A percentile compares a stretch with the other conserved stretches of the same genome.
Conservation (phyloP, 192 early-diverging fungal species). For the Coemansia sp. region DNA sequence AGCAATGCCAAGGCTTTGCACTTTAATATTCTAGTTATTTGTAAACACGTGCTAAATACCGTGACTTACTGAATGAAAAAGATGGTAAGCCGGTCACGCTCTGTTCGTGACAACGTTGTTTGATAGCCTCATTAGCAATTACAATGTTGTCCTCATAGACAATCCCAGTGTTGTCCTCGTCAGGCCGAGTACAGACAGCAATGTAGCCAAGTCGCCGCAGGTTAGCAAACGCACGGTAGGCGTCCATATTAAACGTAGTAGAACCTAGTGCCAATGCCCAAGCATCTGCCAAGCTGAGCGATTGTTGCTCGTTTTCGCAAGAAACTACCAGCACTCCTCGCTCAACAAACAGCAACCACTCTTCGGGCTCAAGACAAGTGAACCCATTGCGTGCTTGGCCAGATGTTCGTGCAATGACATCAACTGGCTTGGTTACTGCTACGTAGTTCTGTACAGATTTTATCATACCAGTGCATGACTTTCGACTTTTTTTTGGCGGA, state of each 20-base stretch:
- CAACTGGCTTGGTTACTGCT: conserved; percentile 17
- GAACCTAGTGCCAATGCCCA: conserved; percentile 18
- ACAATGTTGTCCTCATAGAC: background rate
- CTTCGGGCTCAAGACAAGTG: conserved; percentile 28
- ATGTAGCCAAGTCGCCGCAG: conserved; percentile 37
- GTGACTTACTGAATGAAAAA: too few species aligned
- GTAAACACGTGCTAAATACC: too few species aligned
- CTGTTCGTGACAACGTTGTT: background rate
- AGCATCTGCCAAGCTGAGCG: background rate
- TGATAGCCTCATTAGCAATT: too few species aligned
- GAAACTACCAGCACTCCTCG: conserved; percentile 21
- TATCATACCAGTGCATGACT: conserved; percentile 19
- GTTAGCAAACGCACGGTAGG: conserved; percentile 23
- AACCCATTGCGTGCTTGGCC: conserved; percentile 12
- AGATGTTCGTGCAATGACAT: conserved; percentile 24
- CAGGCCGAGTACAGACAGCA: conserved; percentile 5
- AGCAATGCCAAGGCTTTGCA: background rate
- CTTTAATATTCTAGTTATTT: background rate
- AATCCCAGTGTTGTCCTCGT: background rate
- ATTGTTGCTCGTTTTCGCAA: background rate
- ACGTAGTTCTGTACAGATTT: conserved; percentile 7
- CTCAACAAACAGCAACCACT: conserved; percentile 39
- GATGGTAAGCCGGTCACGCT: too few species aligned
- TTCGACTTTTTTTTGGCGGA: conserved; percentile 18
- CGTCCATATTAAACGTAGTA: conserved; percentile 15